A percentile compares a stretch with the other conserved stretches of the same genome.
These are phyloP conservation scores for Kuraishia ogatae DNA, from an alignment of 805 yeast genomes.

Conservation along the genomic window DNA sequence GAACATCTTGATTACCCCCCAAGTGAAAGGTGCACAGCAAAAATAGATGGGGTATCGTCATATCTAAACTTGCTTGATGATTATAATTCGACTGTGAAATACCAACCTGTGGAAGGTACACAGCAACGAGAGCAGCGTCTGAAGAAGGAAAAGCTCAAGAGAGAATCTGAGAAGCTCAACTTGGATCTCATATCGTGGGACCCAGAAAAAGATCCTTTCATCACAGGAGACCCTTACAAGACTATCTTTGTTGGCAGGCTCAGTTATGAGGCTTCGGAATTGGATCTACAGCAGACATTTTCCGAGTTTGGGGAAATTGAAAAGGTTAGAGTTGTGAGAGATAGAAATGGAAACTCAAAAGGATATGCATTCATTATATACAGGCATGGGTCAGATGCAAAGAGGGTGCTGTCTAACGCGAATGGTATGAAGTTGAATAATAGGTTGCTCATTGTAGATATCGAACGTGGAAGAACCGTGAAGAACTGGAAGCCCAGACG, in stretches of 20 bases:
- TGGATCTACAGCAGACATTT: constrained; percentile 58
- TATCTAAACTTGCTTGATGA: constrained; percentile 16
- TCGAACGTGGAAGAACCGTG: constrained; percentile 59
- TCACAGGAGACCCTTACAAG: constrained; percentile 62
- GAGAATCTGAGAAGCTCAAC: constrained; percentile 22
- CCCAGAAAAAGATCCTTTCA: constrained; percentile 48
- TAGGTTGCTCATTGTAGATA: constrained; percentile 56
- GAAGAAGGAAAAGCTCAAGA: constrained; percentile 14
- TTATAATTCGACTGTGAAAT: constrained; percentile 21
- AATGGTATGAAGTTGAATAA: constrained; percentile 44
- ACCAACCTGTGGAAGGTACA: constrained; percentile 22
- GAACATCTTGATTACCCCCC: constrained; percentile 42
- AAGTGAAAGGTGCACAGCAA: constrained; percentile 35
- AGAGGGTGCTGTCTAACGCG: constrained; percentile 50
- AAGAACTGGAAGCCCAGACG: constrained; percentile 66
- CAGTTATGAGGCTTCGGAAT: constrained; percentile 53
- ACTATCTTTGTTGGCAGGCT: constrained; percentile 77
- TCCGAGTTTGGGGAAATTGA: constrained; percentile 65
- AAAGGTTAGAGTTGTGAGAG: constrained; percentile 46
- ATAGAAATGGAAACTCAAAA: constrained; percentile 49
- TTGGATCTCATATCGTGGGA: constrained; percentile 35
- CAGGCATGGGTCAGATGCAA: constrained; percentile 50
- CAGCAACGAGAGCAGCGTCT: constrained; percentile 19
- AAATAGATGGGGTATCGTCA: constrained; percentile 36
- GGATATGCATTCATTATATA: constrained; percentile 85